These are phyloP conservation scores for Euphorbia pulcherrima DNA, from an alignment of 345 rosid species.

Conservation along the genomic window DNA sequence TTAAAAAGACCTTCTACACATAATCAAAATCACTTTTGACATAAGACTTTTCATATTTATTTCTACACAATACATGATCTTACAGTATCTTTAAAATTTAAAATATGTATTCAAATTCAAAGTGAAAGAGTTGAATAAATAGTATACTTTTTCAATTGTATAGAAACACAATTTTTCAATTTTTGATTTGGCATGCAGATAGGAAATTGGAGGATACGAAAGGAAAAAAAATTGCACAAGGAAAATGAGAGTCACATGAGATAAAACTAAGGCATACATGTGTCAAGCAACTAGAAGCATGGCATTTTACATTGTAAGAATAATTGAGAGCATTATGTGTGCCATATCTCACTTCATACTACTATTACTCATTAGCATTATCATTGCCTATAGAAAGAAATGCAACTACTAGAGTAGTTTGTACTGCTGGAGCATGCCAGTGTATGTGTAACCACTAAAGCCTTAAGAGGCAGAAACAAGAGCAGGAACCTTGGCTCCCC, in stretches of 20 bases:
- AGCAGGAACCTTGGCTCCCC: background rate
- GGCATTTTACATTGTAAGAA: background rate
- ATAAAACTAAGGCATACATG: background rate
- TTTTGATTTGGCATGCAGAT: background rate
- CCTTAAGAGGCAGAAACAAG: background rate
- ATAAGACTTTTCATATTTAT: too few species aligned
- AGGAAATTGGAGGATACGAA: background rate
- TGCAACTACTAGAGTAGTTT: background rate
- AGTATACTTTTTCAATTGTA: too few species aligned
- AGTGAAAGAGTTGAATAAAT: background rate
- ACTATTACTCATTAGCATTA: background rate
- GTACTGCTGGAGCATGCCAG: background rate
- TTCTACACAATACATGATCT: background rate
- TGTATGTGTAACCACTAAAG: background rate
- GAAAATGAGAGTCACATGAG: background rate
- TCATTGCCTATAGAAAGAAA: background rate
- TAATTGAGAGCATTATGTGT: background rate
- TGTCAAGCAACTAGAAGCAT: constrained; percentile 2
- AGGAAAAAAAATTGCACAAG: background rate
- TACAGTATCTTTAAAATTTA: too few species aligned
- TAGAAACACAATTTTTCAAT: background rate
- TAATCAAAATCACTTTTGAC: background rate
- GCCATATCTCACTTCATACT: background rate
- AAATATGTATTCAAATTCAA: background rate
- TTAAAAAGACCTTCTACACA: background rate